These are phyloP conservation scores for Pseudocercospora macadamiae DNA, from an alignment of 2,329 filamentous ascomycete species.

Conservation along the genomic window DNA sequence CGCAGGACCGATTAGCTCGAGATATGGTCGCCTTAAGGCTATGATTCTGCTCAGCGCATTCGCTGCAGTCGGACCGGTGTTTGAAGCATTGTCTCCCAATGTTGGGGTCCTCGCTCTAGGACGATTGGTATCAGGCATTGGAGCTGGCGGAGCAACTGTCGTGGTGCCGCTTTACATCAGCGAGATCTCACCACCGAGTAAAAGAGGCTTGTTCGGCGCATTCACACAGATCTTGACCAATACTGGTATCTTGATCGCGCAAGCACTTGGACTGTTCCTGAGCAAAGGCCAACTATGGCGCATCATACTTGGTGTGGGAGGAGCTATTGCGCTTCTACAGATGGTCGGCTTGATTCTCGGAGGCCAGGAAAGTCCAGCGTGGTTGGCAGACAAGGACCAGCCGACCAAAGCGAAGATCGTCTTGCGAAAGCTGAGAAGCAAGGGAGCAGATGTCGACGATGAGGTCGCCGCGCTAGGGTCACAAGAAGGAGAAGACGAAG, in stretches of 20 bases:
- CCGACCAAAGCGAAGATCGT: constrained; percentile 64
- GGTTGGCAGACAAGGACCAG: constrained; percentile 72
- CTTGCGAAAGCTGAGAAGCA: constrained; percentile 76
- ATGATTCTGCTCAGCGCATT: constrained; percentile 78
- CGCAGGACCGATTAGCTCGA: constrained; percentile 77
- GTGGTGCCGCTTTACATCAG: constrained; percentile 94
- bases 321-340: constrained; percentile 69
- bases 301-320: constrained; percentile 75
- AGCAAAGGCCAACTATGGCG: constrained; percentile 81
- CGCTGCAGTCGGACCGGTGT: constrained; percentile 73
- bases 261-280: constrained; percentile 83
- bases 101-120: constrained; percentile 72
- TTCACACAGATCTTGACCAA: constrained; percentile 96
- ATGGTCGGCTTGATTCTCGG: constrained; percentile 68
- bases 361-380: constrained; percentile 84
- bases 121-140: constrained; percentile 77
- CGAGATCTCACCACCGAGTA: constrained; percentile 75
- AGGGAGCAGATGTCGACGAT: constrained; percentile 61
- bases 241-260: constrained; percentile 77
- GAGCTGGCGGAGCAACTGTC: constrained; percentile 86
- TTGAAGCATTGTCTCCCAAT: constrained; percentile 72
- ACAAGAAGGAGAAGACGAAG: constrained; percentile 57
- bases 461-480: constrained; percentile 60
- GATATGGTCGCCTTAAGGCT: constrained; percentile 71
- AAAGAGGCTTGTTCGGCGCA: constrained; percentile 67